Conservation (phyloP, 306 rosid species). For the Lupinus albus region DNA sequence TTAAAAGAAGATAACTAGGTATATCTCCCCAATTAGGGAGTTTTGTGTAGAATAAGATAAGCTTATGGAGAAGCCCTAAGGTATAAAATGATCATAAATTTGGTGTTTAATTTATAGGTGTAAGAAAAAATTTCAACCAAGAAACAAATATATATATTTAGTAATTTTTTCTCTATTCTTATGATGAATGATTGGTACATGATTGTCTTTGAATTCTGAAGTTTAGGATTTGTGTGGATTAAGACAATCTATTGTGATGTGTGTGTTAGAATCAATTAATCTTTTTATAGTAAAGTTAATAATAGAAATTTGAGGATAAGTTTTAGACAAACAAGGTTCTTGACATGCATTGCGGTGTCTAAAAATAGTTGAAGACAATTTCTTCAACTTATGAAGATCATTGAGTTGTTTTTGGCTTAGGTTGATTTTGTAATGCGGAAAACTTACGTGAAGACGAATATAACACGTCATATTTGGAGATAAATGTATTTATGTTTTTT, state of each 20-base stretch:
- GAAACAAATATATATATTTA: not conserved
- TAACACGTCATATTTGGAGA: too few relatives aligned
- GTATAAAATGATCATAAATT: too few relatives aligned
- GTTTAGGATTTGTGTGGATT: not conserved
- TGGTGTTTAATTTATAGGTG: conserved; percentile 26
- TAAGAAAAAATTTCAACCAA: not conserved
- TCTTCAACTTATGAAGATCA: not conserved
- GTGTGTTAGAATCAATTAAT: not conserved
- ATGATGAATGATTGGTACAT: conserved; percentile 11
- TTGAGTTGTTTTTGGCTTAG: too few relatives aligned
- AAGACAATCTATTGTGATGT: not conserved
- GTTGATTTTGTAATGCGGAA: too few relatives aligned
- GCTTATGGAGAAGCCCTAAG: not conserved
- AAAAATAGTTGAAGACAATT: conserved; percentile 14
- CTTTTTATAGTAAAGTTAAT: not conserved
- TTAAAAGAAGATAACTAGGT: not conserved
- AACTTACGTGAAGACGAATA: too few relatives aligned
- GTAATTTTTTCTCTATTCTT: not conserved
- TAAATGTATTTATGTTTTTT: too few relatives aligned
- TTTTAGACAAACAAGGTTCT: not conserved
- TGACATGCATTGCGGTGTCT: not conserved
- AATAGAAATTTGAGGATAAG: not conserved
- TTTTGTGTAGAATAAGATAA: not conserved
- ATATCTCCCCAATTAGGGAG: conserved; percentile 26
- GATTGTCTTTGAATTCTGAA: not conserved